These are phyloP conservation scores for Dendrocalamus sinicus DNA, from an alignment of 176 grass and related monocot species.

Conservation along the genomic window DNA sequence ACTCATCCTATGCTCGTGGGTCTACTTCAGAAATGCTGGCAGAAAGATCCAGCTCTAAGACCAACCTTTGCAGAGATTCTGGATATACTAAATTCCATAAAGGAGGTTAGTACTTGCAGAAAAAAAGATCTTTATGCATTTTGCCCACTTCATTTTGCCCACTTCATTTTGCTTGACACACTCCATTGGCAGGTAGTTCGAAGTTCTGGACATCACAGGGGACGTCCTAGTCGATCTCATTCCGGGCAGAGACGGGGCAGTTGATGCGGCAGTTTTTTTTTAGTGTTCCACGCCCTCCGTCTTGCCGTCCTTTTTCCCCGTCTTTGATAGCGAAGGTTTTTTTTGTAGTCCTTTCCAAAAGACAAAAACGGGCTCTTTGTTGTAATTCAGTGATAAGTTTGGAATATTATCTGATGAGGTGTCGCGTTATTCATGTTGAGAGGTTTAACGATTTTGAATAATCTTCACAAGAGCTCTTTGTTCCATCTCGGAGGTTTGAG, in stretches of 20 bases:
- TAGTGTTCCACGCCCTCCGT: slow-evolving; percentile 12
- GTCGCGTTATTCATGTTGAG: not conserved
- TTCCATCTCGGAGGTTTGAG: no score
- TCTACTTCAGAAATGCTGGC: slow-evolving; percentile 80
- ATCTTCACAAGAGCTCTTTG: not conserved
- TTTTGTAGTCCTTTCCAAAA: not conserved
- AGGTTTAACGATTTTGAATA: not conserved
- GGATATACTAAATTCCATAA: slow-evolving; percentile 60
- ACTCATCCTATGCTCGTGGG: slow-evolving; percentile 65
- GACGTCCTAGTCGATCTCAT: slow-evolving; percentile 25
- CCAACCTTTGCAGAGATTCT: slow-evolving; percentile 81
- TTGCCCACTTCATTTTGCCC: not conserved
- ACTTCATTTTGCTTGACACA: not conserved
- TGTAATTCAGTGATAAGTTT: not conserved
- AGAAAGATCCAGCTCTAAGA: slow-evolving; percentile 70
- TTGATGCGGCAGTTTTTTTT: slow-evolving; percentile 28
- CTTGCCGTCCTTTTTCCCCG: not conserved
- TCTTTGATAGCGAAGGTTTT: not conserved
- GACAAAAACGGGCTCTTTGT: not conserved
- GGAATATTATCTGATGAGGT: slow-evolving; percentile 19
- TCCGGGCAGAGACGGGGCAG: slow-evolving; percentile 23
- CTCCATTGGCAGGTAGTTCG: slow-evolving; percentile 33
- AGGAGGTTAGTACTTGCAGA: slow-evolving; percentile 48
- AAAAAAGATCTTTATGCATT: not conserved
- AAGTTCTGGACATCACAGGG: slow-evolving; percentile 38